phyloP scores from a whole-genome alignment of 176 grass and related monocot genomes.

The Alopecurus myosuroides region DNA sequence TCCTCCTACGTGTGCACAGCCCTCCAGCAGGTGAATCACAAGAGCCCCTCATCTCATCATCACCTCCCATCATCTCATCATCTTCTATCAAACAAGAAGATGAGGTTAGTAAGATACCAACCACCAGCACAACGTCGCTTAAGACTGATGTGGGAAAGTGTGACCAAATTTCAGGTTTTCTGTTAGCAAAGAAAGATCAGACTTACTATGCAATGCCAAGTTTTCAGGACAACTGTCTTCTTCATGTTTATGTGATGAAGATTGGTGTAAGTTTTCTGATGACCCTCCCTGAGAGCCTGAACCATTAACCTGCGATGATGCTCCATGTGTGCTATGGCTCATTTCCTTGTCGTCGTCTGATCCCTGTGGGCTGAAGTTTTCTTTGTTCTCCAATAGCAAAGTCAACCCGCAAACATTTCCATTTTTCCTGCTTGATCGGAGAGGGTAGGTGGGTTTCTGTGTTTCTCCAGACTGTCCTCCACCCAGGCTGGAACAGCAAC shows the following conservation, averaged over 20 bases:
- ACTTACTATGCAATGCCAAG: constrained; percentile 1
- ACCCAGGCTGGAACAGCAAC: not conserved
- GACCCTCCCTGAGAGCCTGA: not conserved
- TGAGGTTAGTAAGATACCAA: not conserved
- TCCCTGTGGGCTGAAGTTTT: not conserved
- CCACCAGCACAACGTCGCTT: not conserved
- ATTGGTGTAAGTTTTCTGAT: not conserved
- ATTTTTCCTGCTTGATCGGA: not conserved
- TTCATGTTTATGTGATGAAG: not conserved
- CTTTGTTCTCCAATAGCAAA: not conserved
- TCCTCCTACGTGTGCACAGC: not conserved
- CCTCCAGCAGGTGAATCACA: not conserved
- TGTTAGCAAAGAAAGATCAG: not conserved
- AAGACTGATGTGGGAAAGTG: not conserved
- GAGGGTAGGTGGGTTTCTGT: not conserved
- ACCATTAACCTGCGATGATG: not conserved
- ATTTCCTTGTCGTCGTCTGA: not conserved
- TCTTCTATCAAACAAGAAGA: constrained; percentile 1
- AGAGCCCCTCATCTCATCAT: not conserved
- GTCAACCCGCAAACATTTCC: not conserved
- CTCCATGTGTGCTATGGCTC: not conserved
- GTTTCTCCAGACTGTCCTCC: not conserved
- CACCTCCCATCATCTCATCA: not conserved
- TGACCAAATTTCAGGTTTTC: not conserved
- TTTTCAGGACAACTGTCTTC: not conserved